Evolutionary conservation across 2,329 filamentous ascomycete genomes (phyloP).

Genomic region (Pseudopithomyces chartarum): DNA sequence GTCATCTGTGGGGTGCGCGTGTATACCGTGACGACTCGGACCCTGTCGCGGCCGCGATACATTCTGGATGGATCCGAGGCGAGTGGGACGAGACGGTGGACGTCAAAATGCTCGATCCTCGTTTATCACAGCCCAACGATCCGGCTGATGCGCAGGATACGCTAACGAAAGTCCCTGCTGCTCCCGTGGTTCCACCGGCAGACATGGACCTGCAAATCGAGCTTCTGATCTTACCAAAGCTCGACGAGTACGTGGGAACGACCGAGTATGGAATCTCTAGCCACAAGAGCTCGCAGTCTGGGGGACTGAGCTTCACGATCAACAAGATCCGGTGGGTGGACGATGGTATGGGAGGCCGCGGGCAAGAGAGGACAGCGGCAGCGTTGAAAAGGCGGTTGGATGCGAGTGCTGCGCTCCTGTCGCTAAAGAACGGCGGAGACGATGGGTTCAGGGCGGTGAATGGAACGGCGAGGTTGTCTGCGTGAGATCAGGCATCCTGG

Average conservation of each 20-base stretch:
- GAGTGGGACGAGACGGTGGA: conserved; percentile 84
- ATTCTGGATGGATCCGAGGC: conserved; percentile 88
- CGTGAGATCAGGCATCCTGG: conserved; percentile 15
- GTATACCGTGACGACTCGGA: conserved; percentile 97
- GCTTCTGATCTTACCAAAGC: conserved; percentile 76
- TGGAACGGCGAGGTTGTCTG: conserved; percentile 35
- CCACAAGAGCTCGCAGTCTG: conserved; percentile 79
- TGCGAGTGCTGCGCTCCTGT: conserved; percentile 41
- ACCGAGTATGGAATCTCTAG: conserved; percentile 82
- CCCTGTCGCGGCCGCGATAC: conserved; percentile 88
- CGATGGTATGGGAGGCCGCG: conserved; percentile 60
- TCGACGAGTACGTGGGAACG: conserved; percentile 76
- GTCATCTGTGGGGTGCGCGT: conserved; percentile 89
- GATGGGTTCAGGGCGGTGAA: conserved; percentile 24
- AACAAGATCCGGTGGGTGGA: conserved; percentile 83
- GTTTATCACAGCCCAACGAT: conserved; percentile 52
- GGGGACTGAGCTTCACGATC: conserved; percentile 89
- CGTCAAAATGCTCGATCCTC: conserved; percentile 65
- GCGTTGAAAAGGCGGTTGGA: conserved; percentile 44
- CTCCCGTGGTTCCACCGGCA: conserved; percentile 66
- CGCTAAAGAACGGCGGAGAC: conserved; percentile 36
- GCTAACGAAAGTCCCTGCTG: conserved; percentile 46
- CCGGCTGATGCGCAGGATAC: conserved; percentile 51
- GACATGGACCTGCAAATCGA: conserved; percentile 87
- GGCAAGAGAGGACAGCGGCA: conserved; percentile 44